Base-by-base conservation (phyloP, 306 rosid genomes). In the Coriaria nepalensis region DNA sequence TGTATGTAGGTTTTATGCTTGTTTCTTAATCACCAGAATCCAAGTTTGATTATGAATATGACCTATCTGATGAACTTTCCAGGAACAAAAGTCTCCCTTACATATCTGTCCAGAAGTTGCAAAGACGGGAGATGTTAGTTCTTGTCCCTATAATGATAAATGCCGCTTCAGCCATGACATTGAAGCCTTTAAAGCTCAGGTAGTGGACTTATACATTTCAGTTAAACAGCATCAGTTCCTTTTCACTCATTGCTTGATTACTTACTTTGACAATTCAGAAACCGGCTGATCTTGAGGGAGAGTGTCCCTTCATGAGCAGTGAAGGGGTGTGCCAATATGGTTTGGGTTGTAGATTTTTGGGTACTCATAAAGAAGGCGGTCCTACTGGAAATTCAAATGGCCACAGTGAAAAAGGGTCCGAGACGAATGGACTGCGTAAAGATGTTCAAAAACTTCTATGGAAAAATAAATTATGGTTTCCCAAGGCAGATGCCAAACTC, bases 131-230 rank as follows among this genome's bases (percentile, higher is more conserved):
- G 92, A 84, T 77, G 69, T 69, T 40, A 71, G 20, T 63, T 68
- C 82, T 0, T 90, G 97, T 59, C 77, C 69, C 0, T 90, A 81
- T 33, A 71, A 44, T 9, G 95, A 84, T 9, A 81, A 75, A 40
- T 90, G 97, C 59, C 93, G 97, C 56, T 79, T 66, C 72, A 90
- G 93, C 76, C 95, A 84, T 43, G 93, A 81, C 60, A 20, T 88
- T 2, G 86, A 81, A 56, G 86, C 74, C 13, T 88, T 72, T 69
- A 81, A 74, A 56, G 78, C 77, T 33, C 90, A 74, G 95, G 97
- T 87, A 50, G 32, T 64, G 6, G 20, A 52, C 47, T n/a, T n/a
- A n/a, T n/a, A n/a, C n/a, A n/a, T n/a, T n/a, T n/a, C n/a, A n/a
- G n/a, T n/a, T n/a, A n/a, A n/a, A n/a, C n/a, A n/a, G n/a, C n/a